phyloP scores from a whole-genome alignment of 768 basidiomycete species.

The Leucocoprinus birnbaumii region DNA sequence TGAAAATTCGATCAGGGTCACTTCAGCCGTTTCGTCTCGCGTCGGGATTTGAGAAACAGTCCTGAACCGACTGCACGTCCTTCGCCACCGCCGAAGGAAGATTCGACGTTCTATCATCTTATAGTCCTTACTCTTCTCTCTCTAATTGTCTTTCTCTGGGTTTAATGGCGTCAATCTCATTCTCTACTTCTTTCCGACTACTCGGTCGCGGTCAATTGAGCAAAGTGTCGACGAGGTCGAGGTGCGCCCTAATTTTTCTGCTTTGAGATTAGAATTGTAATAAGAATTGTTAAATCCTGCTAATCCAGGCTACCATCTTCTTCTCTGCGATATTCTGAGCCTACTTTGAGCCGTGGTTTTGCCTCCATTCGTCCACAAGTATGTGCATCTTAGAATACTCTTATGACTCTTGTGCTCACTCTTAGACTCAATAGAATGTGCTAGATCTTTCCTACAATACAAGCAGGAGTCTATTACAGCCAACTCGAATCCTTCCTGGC shows the following conservation, averaged over 20 bases:
- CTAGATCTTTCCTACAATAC: neutral
- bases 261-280: neutral
- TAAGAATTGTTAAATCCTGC: neutral
- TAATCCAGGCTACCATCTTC: neutral
- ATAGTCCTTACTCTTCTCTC: too few species aligned
- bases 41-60: neutral
- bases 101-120: too few species aligned
- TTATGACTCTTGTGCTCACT: too few species aligned
- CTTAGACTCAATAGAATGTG: conserved; percentile 5
- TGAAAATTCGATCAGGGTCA: neutral
- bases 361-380: conserved; percentile 6
- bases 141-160: neutral
- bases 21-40: neutral
- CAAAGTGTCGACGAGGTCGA: neutral
- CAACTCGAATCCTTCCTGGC: neutral
- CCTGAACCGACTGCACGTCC: neutral
- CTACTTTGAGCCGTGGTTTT: conserved; percentile 4
- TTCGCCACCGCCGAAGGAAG: too few species aligned
- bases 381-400: neutral
- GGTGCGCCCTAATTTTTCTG: neutral
- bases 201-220: neutral
- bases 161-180: conserved; percentile 5
- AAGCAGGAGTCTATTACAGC: neutral
- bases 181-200: neutral
- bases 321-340: neutral